Evolutionary conservation across 2,329 filamentous ascomycete species (phyloP).

Genomic region (Cryphonectria nitschkei): DNA sequence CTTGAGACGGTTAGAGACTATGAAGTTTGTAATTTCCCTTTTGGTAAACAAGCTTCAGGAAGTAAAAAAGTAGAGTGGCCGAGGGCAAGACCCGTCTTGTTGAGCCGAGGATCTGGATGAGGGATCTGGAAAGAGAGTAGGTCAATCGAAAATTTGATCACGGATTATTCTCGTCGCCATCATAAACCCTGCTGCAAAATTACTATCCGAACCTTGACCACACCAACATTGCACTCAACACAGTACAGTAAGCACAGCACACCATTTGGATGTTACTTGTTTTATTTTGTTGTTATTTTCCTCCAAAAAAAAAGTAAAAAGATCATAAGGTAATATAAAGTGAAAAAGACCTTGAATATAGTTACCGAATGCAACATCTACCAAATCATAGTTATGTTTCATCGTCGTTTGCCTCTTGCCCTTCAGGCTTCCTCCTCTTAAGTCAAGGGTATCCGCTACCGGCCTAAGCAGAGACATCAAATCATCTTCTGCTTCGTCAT

Average conservation of each 20-base stretch:
- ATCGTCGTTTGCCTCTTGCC: constrained; percentile 21
- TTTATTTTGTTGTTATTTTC: too few species aligned
- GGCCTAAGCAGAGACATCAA: constrained; percentile 23
- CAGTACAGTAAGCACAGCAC: not conserved
- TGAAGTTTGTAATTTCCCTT: not conserved
- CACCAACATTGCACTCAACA: not conserved
- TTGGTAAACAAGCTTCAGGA: not conserved
- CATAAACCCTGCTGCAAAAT: not conserved
- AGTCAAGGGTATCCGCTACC: constrained; percentile 29
- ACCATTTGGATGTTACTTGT: too few species aligned
- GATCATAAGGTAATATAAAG: too few species aligned
- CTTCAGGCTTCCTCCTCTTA: constrained; percentile 6
- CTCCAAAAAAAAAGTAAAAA: too few species aligned
- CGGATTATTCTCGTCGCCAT: constrained; percentile 5
- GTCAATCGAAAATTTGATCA: not conserved
- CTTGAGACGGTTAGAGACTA: not conserved
- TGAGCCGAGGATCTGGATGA: not conserved
- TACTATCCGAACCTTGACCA: not conserved
- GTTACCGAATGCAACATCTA: constrained; percentile 20
- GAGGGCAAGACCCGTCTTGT: not conserved
- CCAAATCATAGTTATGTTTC: constrained; percentile 20
- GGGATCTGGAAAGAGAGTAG: not conserved
- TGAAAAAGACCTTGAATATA: not conserved
- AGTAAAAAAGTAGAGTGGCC: not conserved
- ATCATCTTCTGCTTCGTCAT: constrained; percentile 14